These are phyloP conservation scores for Phlebiopsis flavidoalba DNA, from an alignment of 768 basidiomycete genomes.

Conservation along the genomic window DNA sequence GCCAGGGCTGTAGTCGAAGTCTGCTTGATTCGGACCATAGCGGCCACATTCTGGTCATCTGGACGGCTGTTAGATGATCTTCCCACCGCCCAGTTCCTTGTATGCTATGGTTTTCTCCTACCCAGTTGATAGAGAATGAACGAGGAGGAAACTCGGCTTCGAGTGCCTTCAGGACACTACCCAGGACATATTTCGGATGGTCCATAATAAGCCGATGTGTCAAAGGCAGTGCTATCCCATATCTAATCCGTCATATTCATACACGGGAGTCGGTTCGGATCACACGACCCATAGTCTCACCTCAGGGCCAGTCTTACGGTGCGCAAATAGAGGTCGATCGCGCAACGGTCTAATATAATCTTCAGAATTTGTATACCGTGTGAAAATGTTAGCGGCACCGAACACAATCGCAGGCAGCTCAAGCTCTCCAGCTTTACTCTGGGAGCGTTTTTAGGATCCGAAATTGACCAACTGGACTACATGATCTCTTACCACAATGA, in stretches of 20 bases:
- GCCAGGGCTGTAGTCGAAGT: constrained; percentile 74
- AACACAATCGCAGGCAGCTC: constrained; percentile 50
- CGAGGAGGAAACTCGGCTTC: constrained; percentile 72
- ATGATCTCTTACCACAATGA: constrained; percentile 28
- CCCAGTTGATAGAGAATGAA: constrained; percentile 70
- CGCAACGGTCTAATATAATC: constrained; percentile 50
- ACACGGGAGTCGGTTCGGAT: neutral
- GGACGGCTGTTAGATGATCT: neutral
- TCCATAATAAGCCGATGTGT: constrained; percentile 80
- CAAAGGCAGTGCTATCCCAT: constrained; percentile 78
- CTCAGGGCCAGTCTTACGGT: constrained; percentile 71
- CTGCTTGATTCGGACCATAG: constrained; percentile 44
- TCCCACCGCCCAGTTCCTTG: neutral
- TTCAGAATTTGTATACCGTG: constrained; percentile 57
- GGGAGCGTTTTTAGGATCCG: neutral
- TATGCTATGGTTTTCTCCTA: constrained; percentile 26
- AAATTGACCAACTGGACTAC: neutral
- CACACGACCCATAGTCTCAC: constrained; percentile 30
- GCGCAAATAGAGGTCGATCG: constrained; percentile 54
- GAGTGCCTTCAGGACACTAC: constrained; percentile 56
- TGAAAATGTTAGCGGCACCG: constrained; percentile 72
- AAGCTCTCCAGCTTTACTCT: constrained; percentile 32
- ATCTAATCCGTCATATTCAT: constrained; percentile 37
- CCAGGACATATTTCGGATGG: constrained; percentile 74
- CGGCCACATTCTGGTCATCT: constrained; percentile 91